A percentile compares a stretch with the other conserved stretches of the same genome.
phyloP scores from a whole-genome alignment of 1,139 yeast species.

The Yamadazyma friedrichii region DNA sequence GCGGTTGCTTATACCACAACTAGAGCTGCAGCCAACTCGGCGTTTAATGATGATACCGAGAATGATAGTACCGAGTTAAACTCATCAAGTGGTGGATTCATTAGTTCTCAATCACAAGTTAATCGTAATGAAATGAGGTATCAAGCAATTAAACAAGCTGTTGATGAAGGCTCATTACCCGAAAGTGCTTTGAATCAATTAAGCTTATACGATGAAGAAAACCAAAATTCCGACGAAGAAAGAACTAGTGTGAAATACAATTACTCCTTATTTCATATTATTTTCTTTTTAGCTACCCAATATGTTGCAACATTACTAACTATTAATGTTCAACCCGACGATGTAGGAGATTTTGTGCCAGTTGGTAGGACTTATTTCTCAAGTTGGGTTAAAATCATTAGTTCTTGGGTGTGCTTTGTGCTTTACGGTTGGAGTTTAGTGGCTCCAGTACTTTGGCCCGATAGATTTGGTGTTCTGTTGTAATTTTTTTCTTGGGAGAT shows the following conservation, averaged over 20 bases:
- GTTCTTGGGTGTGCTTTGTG: slow-evolving; percentile 88
- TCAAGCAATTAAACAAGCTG: slow-evolving; percentile 90
- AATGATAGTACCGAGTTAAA: slow-evolving; percentile 19
- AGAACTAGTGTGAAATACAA: slow-evolving; percentile 73
- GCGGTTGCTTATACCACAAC: slow-evolving; percentile 98
- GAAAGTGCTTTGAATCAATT: slow-evolving; percentile 81
- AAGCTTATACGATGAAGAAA: slow-evolving; percentile 46
- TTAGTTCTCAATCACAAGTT: slow-evolving; percentile 49
- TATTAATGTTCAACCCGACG: slow-evolving; percentile 83
- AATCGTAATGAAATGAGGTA: slow-evolving; percentile 74
- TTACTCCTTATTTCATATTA: slow-evolving; percentile 83
- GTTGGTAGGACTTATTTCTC: slow-evolving; percentile 96
- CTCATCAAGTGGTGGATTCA: slow-evolving; percentile 15
- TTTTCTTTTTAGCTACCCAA: slow-evolving; percentile 93
- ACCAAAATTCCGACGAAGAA: slow-evolving; percentile 54
- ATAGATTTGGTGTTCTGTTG: slow-evolving; percentile 58
- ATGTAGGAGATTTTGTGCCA: slow-evolving; percentile 87
- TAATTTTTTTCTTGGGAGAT: slow-evolving; percentile 10
- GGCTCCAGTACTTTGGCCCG: slow-evolving; percentile 91
- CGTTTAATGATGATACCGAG: slow-evolving; percentile 44
- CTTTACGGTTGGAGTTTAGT: slow-evolving; percentile 88
- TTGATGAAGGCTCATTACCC: slow-evolving; percentile 91
- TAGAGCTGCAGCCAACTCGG: slow-evolving; percentile 84
- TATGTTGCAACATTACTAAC: slow-evolving; percentile 94
- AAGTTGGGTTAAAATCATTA: slow-evolving; percentile 88